phyloP scores from a whole-genome alignment of 2,329 filamentous ascomycete genomes.

The Claviceps digitariae region DNA sequence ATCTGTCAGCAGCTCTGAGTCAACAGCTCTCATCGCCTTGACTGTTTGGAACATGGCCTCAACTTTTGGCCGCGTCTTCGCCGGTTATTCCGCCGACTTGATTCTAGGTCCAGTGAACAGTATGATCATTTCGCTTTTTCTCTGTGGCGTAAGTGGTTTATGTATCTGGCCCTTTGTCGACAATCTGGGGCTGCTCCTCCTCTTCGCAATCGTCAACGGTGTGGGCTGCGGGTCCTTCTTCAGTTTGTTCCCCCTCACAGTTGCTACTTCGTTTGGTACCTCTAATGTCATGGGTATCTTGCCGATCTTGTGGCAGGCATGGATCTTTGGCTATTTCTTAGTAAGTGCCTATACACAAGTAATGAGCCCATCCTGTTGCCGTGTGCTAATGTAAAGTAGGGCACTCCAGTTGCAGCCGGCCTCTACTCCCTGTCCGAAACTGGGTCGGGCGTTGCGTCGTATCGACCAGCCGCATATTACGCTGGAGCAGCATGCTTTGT shows the following conservation, averaged over 20 bases:
- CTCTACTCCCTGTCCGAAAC: conserved; percentile 12
- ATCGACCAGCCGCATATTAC: conserved; percentile 16
- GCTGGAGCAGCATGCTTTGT: conserved; percentile 13
- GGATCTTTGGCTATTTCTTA: conserved; percentile 17
- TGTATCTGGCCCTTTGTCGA: conserved; percentile 15
- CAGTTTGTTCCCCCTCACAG: conserved; percentile 13
- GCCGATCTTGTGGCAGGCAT: conserved; percentile 15
- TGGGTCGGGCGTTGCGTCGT: conserved; percentile 8
- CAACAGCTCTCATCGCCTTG: conserved; percentile 11
- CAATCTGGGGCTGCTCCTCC: conserved; percentile 9
- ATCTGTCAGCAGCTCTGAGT: conserved; percentile 11
- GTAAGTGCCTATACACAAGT: conserved; percentile 6
- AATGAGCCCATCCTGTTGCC: background rate
- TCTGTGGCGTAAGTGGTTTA: conserved; percentile 13
- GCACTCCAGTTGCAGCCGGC: conserved; percentile 15
- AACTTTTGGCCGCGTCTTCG: conserved; percentile 13
- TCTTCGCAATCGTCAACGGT: conserved; percentile 15
- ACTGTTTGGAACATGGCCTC: conserved; percentile 16
- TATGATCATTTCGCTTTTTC: conserved; percentile 12
- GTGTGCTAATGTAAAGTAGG: conserved; percentile 8
- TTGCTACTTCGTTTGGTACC: conserved; percentile 11
- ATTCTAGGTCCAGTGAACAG: conserved; percentile 16
- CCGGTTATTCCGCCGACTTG: conserved; percentile 14
- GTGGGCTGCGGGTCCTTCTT: conserved; percentile 17
- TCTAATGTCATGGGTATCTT: conserved; percentile 14